Base-by-base conservation (phyloP, 371 early-diverging fungal genomes). In the Apophysomyces sp. region DNA sequence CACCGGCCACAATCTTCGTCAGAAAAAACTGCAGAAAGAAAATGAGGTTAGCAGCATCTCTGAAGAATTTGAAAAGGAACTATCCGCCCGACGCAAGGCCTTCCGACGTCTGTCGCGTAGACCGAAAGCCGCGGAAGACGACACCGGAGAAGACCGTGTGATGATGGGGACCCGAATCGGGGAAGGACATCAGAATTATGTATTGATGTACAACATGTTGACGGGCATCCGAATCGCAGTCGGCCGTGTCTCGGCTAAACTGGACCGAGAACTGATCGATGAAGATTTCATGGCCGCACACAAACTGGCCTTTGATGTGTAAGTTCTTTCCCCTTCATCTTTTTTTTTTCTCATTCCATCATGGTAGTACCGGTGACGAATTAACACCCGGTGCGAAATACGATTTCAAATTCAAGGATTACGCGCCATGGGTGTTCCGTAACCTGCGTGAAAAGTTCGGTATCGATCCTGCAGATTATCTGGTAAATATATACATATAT, bases 391-490 rank as follows among this genome's bases (percentile, higher is more conserved):
- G 91, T 15, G 91, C 94, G 16, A 90, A 92, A 66, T 98, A 98
- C 71, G 98, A 98, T 67, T 98, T 98, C 76, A 97, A 98, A 76
- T 98, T 98, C 72, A 98, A 98, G 71, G 99, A 98, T 74, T 98
- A 98, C 78, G 94, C 97, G 4, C 99, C 98, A 3, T 95, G 94
- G 95, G 96, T 95, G 1, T 98, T 98, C 70, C 89, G 97, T 41
- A 77, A 87, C 66, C 81, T 98, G 44, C 82, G 99, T 41, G 91
- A 94, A 61, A 81, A 85, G 28, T 97, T 97, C 74, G 83, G 88
- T 34, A 89, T 98, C 30, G 94, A 95, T 67, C 87, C 97, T 12
- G 92, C 93, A 11, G 98, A 98, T 62, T 98, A 98, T 69, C 73
- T 98, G 74, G 93, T 92, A 83, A 74, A 27, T 30, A 15, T 36